Conservation (phyloP, 495 filamentous ascomycete genomes). For the Aspergillus sparsus region DNA sequence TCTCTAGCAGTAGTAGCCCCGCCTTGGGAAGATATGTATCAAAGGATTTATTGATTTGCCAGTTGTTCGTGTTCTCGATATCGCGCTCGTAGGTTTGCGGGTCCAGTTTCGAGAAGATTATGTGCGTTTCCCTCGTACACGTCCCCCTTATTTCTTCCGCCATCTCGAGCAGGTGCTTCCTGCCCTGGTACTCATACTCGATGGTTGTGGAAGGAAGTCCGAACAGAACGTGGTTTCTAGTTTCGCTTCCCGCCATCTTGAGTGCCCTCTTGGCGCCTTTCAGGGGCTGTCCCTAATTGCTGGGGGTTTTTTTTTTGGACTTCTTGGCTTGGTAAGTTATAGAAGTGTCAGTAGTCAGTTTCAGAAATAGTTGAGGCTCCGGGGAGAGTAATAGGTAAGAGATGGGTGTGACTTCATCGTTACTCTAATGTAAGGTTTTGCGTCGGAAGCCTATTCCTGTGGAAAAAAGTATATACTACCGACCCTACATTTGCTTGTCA, state of each 20-base stretch:
- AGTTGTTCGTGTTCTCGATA: not conserved
- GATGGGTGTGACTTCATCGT: not conserved
- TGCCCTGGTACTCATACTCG: not conserved
- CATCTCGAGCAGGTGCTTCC: not conserved
- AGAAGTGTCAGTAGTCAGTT: too few relatives aligned
- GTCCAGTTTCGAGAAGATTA: not conserved
- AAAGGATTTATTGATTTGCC: not conserved
- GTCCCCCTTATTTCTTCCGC: not conserved
- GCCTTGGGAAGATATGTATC: not conserved
- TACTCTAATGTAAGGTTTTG: not conserved
- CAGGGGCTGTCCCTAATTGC: too few relatives aligned
- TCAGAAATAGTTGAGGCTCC: too few relatives aligned
- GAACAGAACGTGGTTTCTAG: too few relatives aligned
- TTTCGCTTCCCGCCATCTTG: too few relatives aligned
- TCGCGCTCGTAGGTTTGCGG: constrained; percentile 1
- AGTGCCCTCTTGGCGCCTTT: too few relatives aligned
- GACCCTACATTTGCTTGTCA: too few relatives aligned
- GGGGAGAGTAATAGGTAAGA: too few relatives aligned
- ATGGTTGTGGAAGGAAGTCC: not conserved
- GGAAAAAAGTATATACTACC: too few relatives aligned
- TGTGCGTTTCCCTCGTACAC: not conserved
- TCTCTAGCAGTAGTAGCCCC: not conserved
- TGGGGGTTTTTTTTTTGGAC: too few relatives aligned
- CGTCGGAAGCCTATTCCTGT: too few relatives aligned
- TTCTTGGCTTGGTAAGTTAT: too few relatives aligned